Percentiles rank a stretch among this genome's conserved stretches.
Conservation (phyloP, 495 filamentous ascomycete species). For the Lepidopterella palustris region DNA sequence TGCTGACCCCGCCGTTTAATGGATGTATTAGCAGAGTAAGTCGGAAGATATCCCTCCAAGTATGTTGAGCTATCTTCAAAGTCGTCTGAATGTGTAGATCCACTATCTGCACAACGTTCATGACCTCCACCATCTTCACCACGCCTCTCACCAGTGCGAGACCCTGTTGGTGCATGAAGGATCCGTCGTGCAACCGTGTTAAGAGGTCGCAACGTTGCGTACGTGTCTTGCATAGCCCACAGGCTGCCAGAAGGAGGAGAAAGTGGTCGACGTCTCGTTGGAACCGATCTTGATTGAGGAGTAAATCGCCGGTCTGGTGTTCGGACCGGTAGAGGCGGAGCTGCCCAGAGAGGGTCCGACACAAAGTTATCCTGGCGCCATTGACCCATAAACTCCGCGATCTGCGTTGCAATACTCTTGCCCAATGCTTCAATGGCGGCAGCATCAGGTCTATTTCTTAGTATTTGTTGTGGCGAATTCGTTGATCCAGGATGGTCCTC, state of each 20-base stretch:
- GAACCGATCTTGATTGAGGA: not conserved
- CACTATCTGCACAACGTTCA: too few species aligned
- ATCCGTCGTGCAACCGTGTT: not conserved
- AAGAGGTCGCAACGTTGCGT: not conserved
- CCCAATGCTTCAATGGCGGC: slow-evolving; percentile 3
- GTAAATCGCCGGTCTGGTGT: not conserved
- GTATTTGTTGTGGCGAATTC: not conserved
- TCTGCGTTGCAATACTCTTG: slow-evolving; percentile 4
- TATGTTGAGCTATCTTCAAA: not conserved
- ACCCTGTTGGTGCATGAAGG: too few species aligned
- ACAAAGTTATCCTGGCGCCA: not conserved
- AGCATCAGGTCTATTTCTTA: not conserved
- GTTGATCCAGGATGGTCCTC: not conserved
- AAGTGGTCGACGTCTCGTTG: not conserved
- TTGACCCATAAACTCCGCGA: slow-evolving; percentile 8
- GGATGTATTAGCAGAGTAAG: slow-evolving; percentile 2
- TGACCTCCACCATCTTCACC: too few species aligned
- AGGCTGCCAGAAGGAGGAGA: not conserved
- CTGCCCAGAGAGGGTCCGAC: not conserved
- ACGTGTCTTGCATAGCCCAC: not conserved
- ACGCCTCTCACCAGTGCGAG: too few species aligned
- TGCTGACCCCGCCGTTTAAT: too few species aligned
- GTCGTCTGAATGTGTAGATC: too few species aligned
- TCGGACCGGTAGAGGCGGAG: not conserved
- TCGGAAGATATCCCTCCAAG: not conserved